These are phyloP conservation scores for Tetracladium setigerum DNA, from an alignment of 495 filamentous ascomycete species.

Conservation along the genomic window DNA sequence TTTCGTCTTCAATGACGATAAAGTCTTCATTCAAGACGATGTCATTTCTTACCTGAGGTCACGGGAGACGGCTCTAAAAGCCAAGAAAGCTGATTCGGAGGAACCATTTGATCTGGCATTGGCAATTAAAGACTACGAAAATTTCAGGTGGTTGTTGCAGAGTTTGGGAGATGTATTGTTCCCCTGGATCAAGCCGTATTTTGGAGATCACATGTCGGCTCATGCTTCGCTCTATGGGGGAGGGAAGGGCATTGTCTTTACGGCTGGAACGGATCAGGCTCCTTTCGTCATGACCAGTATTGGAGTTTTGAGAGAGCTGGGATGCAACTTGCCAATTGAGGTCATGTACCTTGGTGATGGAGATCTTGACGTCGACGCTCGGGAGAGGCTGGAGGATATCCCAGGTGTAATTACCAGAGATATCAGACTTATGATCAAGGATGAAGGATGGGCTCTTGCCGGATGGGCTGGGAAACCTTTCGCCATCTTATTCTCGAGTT, in stretches of 20 bases:
- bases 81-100: conserved; percentile 2
- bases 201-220: conserved; percentile 23
- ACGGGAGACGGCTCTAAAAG: conserved; percentile 3
- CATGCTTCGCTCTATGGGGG: conserved; percentile 20
- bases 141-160: conserved; percentile 21
- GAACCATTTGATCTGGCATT: background rate
- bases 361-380: conserved; percentile 23
- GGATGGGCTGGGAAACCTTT: conserved; percentile 28
- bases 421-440: background rate
- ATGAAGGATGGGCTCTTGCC: background rate
- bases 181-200: conserved; percentile 29
- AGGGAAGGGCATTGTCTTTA: conserved; percentile 27
- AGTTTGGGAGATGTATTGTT: conserved; percentile 22
- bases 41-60: conserved; percentile 19
- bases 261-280: conserved; percentile 25
- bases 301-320: conserved; percentile 22
- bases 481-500: conserved; percentile 23
- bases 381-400: conserved; percentile 10
- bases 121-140: conserved; percentile 24
- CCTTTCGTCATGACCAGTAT: conserved; percentile 28
- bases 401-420: background rate
- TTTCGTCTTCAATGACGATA: conserved; percentile 3
- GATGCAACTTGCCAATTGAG: conserved; percentile 30
- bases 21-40: conserved; percentile 14
- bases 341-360: conserved; percentile 31